These are phyloP conservation scores for Eimeria praecox DNA, from an alignment of 169 alveolate genomes.

Conservation along the genomic window DNA sequence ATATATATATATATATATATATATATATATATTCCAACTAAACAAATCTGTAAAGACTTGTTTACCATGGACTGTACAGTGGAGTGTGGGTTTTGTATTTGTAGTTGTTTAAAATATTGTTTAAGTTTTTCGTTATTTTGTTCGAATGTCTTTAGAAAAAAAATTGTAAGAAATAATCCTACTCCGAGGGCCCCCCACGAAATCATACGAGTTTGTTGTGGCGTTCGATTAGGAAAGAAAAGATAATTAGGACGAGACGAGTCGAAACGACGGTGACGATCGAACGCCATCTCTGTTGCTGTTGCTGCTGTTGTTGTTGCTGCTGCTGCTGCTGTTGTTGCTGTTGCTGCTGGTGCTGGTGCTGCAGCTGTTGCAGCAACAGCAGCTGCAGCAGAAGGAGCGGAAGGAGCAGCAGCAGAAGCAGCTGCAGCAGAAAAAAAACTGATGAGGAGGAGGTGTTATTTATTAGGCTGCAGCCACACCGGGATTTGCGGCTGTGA, in stretches of 20 bases:
- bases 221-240: slow-evolving; percentile 59
- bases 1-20: no score
- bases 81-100: slow-evolving; percentile 3
- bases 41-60: no score
- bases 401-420: no score
- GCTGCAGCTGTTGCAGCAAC: no score
- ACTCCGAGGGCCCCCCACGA: slow-evolving; percentile 38
- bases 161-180: background rate
- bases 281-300: slow-evolving; percentile 49
- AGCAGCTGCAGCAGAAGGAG: no score
- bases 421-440: no score
- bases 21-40: no score
- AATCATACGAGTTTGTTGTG: slow-evolving; percentile 32
- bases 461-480: no score
- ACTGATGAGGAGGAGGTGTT: no score
- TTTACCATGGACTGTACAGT: slow-evolving; percentile 8
- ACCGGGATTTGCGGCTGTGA: no score
- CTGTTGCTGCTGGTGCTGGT: background rate
- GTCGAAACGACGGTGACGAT: slow-evolving; percentile 26
- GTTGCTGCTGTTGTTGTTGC: slow-evolving; percentile 5
- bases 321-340: background rate
- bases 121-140: slow-evolving; percentile 18
- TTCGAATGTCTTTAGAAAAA: slow-evolving; percentile 32
- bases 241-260: slow-evolving; percentile 43
- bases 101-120: background rate